Conservation (phyloP, 2,329 filamentous ascomycete genomes). For the Fusarium sp. region DNA sequence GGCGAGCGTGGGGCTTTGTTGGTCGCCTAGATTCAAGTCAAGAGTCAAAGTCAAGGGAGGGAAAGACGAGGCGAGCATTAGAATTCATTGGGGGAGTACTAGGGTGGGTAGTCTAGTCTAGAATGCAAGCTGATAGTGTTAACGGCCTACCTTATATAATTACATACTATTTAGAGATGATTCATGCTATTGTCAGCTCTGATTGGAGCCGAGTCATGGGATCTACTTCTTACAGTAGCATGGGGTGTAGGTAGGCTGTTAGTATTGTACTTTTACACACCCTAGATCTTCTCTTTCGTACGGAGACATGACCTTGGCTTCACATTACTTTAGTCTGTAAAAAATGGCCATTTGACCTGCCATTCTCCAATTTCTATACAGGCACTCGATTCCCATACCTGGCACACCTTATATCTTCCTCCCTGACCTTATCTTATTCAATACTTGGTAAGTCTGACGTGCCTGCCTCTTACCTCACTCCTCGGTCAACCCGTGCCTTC, state of each 20-base stretch:
- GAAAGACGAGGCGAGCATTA: constrained; percentile 12
- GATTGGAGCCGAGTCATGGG: constrained; percentile 42
- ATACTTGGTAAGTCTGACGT: constrained; percentile 6
- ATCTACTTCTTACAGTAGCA: constrained; percentile 27
- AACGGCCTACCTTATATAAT: constrained; percentile 14
- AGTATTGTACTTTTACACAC: constrained; percentile 1
- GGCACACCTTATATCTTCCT: no score
- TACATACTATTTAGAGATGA: constrained; percentile 30
- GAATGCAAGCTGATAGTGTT: no score
- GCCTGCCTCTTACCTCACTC: neutral
- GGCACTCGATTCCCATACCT: no score
- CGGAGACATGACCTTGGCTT: neutral
- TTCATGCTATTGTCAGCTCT: constrained; percentile 21
- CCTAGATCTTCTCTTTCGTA: neutral
- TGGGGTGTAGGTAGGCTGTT: constrained; percentile 5
- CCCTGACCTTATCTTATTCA: no score
- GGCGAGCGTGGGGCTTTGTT: constrained; percentile 29
- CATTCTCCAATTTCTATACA: neutral
- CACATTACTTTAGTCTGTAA: neutral
- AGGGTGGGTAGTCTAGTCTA: no score
- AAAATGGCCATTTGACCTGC: neutral
- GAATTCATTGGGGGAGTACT: constrained; percentile 11
- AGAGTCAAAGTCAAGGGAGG: no score
- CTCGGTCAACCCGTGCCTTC: constrained; percentile 7
- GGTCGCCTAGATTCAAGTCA: neutral